phyloP scores from a whole-genome alignment of 371 early-diverging fungal genomes.

The Zychaea mexicana region DNA sequence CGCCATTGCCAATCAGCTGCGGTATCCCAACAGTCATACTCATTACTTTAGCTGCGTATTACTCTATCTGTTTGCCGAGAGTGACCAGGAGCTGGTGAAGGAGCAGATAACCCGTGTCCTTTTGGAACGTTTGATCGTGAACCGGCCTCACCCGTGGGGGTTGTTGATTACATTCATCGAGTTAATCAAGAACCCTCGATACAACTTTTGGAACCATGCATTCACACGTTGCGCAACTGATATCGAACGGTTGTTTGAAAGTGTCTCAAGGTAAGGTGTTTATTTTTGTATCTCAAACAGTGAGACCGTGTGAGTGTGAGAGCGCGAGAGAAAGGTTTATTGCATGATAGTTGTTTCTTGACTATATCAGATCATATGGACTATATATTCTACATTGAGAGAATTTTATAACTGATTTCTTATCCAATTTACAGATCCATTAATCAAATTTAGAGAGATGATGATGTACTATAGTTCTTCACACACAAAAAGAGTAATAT shows the following conservation, averaged over 20 bases:
- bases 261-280: slow-evolving; percentile 60
- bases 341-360: no score
- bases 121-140: slow-evolving; percentile 93
- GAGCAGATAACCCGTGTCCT: slow-evolving; percentile 96
- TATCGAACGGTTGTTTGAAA: slow-evolving; percentile 74
- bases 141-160: slow-evolving; percentile 98
- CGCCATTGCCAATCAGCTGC: slow-evolving; percentile 95
- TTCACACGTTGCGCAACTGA: slow-evolving; percentile 77
- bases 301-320: not conserved
- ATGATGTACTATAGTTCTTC: slow-evolving; percentile 5
- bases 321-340: no score
- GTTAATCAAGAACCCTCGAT: slow-evolving; percentile 90
- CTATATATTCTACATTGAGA: not conserved
- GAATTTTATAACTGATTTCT: not conserved
- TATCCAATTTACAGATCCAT: slow-evolving; percentile 9
- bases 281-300: no score
- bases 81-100: slow-evolving; percentile 81
- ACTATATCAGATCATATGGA: no score
- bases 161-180: slow-evolving; percentile 96
- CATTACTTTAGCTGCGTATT: slow-evolving; percentile 90
- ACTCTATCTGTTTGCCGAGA: slow-evolving; percentile 85
- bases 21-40: slow-evolving; percentile 97
- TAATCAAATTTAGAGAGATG: slow-evolving; percentile 19
- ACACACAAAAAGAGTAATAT: not conserved
- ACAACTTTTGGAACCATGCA: slow-evolving; percentile 86